Percentiles rank a stretch among this genome's conserved stretches.
Evolutionary conservation across 805 yeast genomes (phyloP).

Genomic region (Saturnispora gosingensis): DNA sequence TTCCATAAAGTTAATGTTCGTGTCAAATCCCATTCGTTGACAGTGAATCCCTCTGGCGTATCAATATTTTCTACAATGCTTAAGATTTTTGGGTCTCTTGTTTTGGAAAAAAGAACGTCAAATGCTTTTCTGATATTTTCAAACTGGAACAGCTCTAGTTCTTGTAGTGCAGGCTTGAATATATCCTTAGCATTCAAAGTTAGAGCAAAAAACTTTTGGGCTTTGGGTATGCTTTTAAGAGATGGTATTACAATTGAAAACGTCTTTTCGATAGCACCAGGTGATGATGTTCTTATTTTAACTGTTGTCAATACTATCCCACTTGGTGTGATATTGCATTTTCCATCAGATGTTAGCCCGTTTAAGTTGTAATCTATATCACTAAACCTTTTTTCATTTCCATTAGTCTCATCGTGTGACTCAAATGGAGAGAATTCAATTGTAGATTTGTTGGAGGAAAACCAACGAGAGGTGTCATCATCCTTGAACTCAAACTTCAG

Average conservation of each 20-base stretch:
- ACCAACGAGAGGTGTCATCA: constrained; percentile 18
- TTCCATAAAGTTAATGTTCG: constrained; percentile 11
- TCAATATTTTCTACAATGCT: neutral
- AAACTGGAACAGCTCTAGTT: constrained; percentile 16
- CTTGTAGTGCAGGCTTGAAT: constrained; percentile 33
- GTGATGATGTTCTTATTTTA: constrained; percentile 8
- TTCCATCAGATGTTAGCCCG: neutral
- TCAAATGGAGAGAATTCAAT: constrained; percentile 5
- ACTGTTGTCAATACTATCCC: constrained; percentile 3
- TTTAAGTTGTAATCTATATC: constrained; percentile 3
- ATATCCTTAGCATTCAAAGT: constrained; percentile 19
- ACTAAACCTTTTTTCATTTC: constrained; percentile 1
- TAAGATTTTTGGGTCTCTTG: neutral
- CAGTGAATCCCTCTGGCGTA: constrained; percentile 2
- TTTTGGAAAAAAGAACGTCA: constrained; percentile 12
- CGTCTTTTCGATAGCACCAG: constrained; percentile 14
- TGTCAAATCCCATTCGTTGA: constrained; percentile 10
- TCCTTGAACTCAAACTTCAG: constrained; percentile 32
- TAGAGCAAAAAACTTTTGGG: constrained; percentile 16
- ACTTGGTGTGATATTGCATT: constrained; percentile 3
- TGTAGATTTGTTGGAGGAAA: constrained; percentile 13
- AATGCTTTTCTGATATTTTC: constrained; percentile 17
- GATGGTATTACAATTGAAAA: constrained; percentile 12
- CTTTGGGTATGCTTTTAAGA: constrained; percentile 8
- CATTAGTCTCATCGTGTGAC: constrained; percentile 5